phyloP scores from a whole-genome alignment of 257 asterid genomes.

The Forsythia suspensa region DNA sequence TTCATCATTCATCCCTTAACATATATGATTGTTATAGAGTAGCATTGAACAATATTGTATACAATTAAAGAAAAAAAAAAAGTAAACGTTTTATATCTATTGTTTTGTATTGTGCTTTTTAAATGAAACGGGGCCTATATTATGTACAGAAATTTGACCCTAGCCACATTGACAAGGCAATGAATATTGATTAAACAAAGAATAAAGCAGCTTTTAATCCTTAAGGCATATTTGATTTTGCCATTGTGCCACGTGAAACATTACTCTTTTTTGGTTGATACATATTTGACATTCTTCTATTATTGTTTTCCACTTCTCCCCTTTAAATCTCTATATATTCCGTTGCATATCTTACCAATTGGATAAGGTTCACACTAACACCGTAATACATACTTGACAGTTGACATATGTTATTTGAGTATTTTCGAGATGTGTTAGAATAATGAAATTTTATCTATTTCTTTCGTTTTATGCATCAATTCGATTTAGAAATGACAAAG shows the following conservation, averaged over 20 bases:
- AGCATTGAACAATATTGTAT: no score
- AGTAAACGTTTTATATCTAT: no score
- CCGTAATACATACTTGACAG: no score
- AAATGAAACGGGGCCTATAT: background rate
- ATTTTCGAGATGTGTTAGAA: no score
- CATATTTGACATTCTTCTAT: slow-evolving; percentile 20
- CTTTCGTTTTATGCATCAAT: no score
- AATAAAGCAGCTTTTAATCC: slow-evolving; percentile 14
- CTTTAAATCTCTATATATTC: background rate
- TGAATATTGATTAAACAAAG: slow-evolving; percentile 13
- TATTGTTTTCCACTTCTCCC: background rate
- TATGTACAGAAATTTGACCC: background rate
- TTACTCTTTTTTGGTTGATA: background rate
- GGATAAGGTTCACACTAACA: background rate
- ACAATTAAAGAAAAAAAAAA: no score
- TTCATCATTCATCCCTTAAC: no score
- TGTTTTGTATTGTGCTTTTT: no score
- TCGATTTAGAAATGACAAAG: no score
- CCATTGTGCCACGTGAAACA: background rate
- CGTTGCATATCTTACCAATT: background rate
- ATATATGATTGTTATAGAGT: no score
- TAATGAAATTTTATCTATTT: no score
- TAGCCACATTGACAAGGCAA: slow-evolving; percentile 2
- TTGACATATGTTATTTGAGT: no score
- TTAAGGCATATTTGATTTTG: background rate